Conservation (phyloP, 2,329 filamentous ascomycete species). For the Sporothrix brasiliensis region DNA sequence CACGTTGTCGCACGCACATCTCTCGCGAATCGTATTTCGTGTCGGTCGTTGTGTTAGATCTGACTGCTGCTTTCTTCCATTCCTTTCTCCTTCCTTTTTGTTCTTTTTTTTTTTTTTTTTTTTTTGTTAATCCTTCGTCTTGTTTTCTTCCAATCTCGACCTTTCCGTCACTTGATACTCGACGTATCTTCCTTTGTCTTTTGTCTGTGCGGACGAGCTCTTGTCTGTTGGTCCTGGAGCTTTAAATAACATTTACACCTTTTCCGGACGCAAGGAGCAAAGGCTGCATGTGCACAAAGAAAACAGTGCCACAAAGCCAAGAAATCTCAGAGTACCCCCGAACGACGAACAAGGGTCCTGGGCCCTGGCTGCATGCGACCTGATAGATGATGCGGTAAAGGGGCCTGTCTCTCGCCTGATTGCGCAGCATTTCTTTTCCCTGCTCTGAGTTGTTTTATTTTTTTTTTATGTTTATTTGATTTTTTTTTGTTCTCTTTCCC, state of each 20-base stretch:
- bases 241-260: slow-evolving; percentile 14
- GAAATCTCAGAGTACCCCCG: background rate
- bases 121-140: background rate
- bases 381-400: slow-evolving; percentile 8
- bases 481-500: background rate
- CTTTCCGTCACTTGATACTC: background rate
- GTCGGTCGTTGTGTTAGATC: slow-evolving; percentile 13
- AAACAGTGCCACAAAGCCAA: background rate
- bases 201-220: slow-evolving; percentile 12
- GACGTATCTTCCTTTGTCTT: slow-evolving; percentile 10
- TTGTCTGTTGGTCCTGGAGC: slow-evolving; percentile 18
- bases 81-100: background rate
- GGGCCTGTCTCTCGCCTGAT: background rate
- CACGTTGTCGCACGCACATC: background rate
- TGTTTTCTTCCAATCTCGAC: background rate
- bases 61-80: background rate
- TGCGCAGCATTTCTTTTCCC: background rate
- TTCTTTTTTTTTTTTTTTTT: background rate
- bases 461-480: background rate
- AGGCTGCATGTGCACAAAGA: background rate
- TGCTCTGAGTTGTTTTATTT: background rate
- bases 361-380: background rate
- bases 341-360: background rate
- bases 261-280: slow-evolving; percentile 27
- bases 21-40: slow-evolving; percentile 21